Evolutionary conservation across 129 eudicot species (phyloP).

Genomic region (Scalesia atractyloides): DNA sequence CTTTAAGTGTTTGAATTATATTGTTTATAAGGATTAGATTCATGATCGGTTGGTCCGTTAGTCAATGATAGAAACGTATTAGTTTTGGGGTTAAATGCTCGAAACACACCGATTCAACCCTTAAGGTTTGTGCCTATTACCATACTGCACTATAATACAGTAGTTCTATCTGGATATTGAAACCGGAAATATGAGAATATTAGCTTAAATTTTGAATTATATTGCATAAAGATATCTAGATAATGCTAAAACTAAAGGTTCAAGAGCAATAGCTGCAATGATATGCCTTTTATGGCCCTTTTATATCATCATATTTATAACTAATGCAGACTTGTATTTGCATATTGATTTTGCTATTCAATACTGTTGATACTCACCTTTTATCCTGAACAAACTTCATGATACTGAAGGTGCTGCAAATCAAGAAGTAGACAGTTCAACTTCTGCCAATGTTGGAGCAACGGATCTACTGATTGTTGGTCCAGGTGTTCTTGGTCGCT

Average conservation of each 20-base stretch:
- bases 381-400: slow-evolving; percentile 21
- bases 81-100: too few species aligned
- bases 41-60: too few species aligned
- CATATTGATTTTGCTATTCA: slow-evolving; percentile 7
- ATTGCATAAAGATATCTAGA: neutral
- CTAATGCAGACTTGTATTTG: neutral
- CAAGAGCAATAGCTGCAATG: slow-evolving; percentile 4
- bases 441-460: slow-evolving; percentile 55
- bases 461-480: slow-evolving; percentile 89
- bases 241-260: neutral
- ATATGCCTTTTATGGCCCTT: neutral
- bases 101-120: too few species aligned
- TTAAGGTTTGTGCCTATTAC: too few species aligned
- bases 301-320: neutral
- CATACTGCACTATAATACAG: too few species aligned
- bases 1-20: too few species aligned
- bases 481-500: slow-evolving; percentile 94
- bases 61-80: too few species aligned
- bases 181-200: too few species aligned
- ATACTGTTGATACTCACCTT: neutral
- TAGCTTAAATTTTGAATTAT: neutral
- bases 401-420: slow-evolving; percentile 50
- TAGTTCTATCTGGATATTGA: too few species aligned
- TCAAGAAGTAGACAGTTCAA: slow-evolving; percentile 45
- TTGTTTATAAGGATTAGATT: too few species aligned